A percentile compares a stretch with the other conserved stretches of the same genome.
phyloP scores from a whole-genome alignment of 495 filamentous ascomycete genomes.

The Aspergillus egyptiacus region DNA sequence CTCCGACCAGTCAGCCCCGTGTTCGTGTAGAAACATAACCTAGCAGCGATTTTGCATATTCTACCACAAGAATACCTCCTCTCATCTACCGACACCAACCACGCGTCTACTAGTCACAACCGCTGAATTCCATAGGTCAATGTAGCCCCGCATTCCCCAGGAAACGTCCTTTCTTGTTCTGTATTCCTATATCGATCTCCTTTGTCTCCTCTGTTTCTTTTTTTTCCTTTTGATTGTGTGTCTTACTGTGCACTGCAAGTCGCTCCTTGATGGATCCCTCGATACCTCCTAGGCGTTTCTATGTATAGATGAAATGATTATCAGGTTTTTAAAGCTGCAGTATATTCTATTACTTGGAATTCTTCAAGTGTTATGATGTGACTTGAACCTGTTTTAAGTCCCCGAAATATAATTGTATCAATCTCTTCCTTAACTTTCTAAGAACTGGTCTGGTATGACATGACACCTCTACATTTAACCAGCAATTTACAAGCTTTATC shows the following conservation, averaged over 20 bases:
- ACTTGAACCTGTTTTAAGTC: too few species aligned
- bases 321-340: neutral
- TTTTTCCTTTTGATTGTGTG: neutral
- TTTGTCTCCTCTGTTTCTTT: constrained; percentile 13
- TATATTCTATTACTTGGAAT: too few species aligned
- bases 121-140: neutral
- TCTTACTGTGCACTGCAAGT: neutral
- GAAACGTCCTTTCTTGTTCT: neutral
- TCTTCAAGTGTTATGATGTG: too few species aligned
- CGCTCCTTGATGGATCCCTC: constrained; percentile 6
- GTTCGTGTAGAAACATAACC: constrained; percentile 1
- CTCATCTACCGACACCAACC: neutral
- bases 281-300: constrained; percentile 7
- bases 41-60: neutral
- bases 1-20: constrained; percentile 1
- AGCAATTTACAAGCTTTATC: too few species aligned
- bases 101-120: neutral
- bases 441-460: too few species aligned
- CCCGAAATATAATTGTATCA: too few species aligned
- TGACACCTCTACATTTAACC: too few species aligned
- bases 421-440: too few species aligned
- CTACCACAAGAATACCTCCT: neutral
- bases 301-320: constrained; percentile 6
- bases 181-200: constrained; percentile 3
- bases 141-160: neutral